A percentile compares a stretch with the other conserved stretches of the same genome.
Conservation (phyloP, 2,329 filamentous ascomycete genomes). For the Xylaria digitata region DNA sequence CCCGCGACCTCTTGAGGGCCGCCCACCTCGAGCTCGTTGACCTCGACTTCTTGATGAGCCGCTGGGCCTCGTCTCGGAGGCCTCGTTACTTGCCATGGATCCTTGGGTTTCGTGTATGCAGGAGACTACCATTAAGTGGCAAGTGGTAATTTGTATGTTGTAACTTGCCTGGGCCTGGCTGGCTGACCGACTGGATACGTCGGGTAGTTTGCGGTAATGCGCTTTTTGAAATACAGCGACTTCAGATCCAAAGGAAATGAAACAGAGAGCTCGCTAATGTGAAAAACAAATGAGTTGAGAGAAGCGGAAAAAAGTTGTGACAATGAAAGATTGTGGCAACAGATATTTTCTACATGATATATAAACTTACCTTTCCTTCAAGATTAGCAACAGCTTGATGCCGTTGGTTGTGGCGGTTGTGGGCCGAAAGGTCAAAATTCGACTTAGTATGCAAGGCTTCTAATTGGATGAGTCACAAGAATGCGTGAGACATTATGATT, state of each 20-base stretch:
- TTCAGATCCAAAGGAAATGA: constrained; percentile 48
- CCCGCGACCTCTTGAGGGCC: constrained; percentile 31
- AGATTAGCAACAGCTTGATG: background rate
- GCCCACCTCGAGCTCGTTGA: constrained; percentile 38
- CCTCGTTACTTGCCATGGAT: constrained; percentile 40
- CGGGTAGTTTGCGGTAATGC: constrained; percentile 43
- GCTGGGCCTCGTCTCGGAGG: constrained; percentile 21
- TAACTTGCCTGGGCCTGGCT: background rate
- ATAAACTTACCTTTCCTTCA: background rate
- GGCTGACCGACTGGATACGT: background rate
- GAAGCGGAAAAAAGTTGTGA: background rate
- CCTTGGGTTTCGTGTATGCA: background rate
- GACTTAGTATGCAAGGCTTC: constrained; percentile 16
- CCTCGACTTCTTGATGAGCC: constrained; percentile 32
- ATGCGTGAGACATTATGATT: constrained; percentile 36
- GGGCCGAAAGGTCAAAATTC: constrained; percentile 28
- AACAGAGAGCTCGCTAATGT: constrained; percentile 15
- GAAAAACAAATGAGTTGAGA: constrained; percentile 3
- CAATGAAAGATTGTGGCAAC: constrained; percentile 6
- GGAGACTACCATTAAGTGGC: background rate
- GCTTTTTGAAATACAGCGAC: constrained; percentile 63
- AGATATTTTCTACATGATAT: constrained; percentile 5
- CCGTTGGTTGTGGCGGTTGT: constrained; percentile 26
- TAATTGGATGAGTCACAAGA: constrained; percentile 37
- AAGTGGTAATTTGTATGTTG: background rate